phyloP scores from a whole-genome alignment of 495 filamentous ascomycete genomes.

The Xylaria scruposa region DNA sequence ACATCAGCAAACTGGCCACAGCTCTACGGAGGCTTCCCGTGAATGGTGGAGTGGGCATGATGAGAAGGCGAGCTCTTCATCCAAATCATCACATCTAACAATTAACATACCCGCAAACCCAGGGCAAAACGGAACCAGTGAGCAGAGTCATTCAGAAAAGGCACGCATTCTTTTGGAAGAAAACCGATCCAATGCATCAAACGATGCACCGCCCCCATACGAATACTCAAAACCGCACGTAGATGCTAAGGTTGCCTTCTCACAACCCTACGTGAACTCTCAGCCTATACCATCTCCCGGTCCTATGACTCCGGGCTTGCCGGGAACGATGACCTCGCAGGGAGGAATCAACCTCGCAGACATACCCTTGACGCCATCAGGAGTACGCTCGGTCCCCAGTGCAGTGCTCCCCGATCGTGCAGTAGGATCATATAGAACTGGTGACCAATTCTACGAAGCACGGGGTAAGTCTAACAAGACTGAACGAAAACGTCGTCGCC shows the following conservation, averaged over 20 bases:
- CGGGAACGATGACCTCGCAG: conserved; percentile 56
- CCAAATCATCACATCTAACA: conserved; percentile 27
- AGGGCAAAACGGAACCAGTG: conserved; percentile 29
- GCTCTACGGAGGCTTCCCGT: conserved; percentile 18
- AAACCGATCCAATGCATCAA: conserved; percentile 24
- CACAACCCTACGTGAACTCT: conserved; percentile 43
- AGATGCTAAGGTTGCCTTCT: conserved; percentile 46
- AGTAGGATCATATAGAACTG: conserved; percentile 44
- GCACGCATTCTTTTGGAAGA: conserved; percentile 45
- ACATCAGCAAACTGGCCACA: conserved; percentile 33
- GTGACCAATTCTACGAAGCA: conserved; percentile 44
- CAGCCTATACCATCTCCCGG: conserved; percentile 55
- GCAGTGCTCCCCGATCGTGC: conserved; percentile 45
- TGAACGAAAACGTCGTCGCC: conserved; percentile 59
- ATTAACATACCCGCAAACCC: conserved; percentile 28
- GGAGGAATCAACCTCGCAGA: conserved; percentile 50
- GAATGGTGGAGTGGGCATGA: conserved; percentile 48
- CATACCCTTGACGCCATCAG: conserved; percentile 47
- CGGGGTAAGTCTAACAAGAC: conserved; percentile 44
- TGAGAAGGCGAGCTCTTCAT: conserved; percentile 39
- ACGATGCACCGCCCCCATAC: conserved; percentile 52
- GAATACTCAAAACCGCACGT: conserved; percentile 44
- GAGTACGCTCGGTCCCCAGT: conserved; percentile 24
- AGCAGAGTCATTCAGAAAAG: conserved; percentile 46
- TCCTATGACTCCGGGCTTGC: conserved; percentile 47